Evolutionary conservation across 1,284 basidiomycete species (phyloP).

Genomic region (Exobasidium rhododendri): DNA sequence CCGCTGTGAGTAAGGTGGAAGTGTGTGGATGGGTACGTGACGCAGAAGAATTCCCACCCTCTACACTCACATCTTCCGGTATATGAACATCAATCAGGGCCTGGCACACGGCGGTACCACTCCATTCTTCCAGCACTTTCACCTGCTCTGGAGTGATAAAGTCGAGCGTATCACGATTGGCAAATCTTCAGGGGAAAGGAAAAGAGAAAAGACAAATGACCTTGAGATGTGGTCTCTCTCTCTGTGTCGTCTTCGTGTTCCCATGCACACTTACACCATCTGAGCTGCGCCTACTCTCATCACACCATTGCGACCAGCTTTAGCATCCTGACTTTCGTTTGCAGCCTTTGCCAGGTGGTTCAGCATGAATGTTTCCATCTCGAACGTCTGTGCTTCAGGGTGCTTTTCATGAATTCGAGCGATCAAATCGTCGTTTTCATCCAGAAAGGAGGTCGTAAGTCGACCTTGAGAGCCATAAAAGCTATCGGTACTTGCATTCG

Average conservation of each 20-base stretch:
- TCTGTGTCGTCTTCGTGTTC: not conserved
- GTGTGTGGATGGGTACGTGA: not conserved
- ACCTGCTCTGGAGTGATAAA: slow-evolving; percentile 74
- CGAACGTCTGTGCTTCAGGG: slow-evolving; percentile 63
- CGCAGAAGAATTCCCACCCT: too few species aligned
- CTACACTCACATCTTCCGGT: slow-evolving; percentile 25
- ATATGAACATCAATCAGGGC: slow-evolving; percentile 56
- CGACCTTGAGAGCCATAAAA: slow-evolving; percentile 82
- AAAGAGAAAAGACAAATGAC: not conserved
- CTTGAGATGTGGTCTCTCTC: not conserved
- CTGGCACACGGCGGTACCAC: slow-evolving; percentile 62
- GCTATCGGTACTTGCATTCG: slow-evolving; percentile 28
- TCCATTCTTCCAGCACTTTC: slow-evolving; percentile 66
- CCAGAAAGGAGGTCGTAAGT: slow-evolving; percentile 69
- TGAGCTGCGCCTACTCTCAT: slow-evolving; percentile 75
- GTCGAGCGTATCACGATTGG: slow-evolving; percentile 69
- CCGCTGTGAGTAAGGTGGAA: slow-evolving; percentile 16
- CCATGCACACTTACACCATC: slow-evolving; percentile 60
- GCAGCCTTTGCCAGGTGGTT: slow-evolving; percentile 41
- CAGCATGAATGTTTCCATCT: slow-evolving; percentile 53
- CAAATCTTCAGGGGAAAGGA: slow-evolving; percentile 61
- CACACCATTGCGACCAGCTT: slow-evolving; percentile 27
- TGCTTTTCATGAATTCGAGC: slow-evolving; percentile 59
- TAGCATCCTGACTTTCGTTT: slow-evolving; percentile 23
- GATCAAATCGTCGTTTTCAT: slow-evolving; percentile 69